phyloP scores from a whole-genome alignment of 257 asterid species.

The Fraxinus cuspidata region DNA sequence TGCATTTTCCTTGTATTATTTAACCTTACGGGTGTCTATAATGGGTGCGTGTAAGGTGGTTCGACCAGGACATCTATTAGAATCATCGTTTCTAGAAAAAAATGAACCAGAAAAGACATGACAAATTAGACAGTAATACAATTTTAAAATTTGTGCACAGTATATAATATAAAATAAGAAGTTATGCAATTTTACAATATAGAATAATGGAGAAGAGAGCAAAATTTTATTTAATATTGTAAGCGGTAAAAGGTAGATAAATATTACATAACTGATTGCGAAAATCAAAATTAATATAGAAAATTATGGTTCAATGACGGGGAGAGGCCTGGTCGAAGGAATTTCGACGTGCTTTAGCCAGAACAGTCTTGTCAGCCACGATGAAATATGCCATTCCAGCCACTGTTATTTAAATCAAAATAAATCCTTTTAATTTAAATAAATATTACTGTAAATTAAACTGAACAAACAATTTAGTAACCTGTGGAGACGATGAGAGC shows the following conservation, averaged over 20 bases:
- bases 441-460: too few species aligned
- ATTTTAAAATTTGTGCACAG: too few species aligned
- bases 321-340: slow-evolving; percentile 42
- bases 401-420: slow-evolving; percentile 23
- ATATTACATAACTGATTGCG: not conserved
- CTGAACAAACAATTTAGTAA: too few species aligned
- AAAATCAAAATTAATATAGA: not conserved
- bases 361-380: slow-evolving; percentile 87
- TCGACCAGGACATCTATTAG: too few species aligned
- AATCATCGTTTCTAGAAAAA: too few species aligned
- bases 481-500: slow-evolving; percentile 77
- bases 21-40: too few species aligned
- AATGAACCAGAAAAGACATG: too few species aligned
- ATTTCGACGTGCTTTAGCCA: slow-evolving; percentile 69
- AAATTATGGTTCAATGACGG: not conserved
- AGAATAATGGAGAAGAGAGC: not conserved
- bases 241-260: not conserved
- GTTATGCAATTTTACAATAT: not conserved
- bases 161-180: too few species aligned
- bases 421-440: too few species aligned
- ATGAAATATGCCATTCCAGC: slow-evolving; percentile 92
- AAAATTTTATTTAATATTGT: not conserved
- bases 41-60: too few species aligned
- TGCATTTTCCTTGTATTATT: too few species aligned
- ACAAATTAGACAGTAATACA: too few species aligned